Conservation (phyloP, 148 eudicot genomes). For the Hydrangea macrophylla region DNA sequence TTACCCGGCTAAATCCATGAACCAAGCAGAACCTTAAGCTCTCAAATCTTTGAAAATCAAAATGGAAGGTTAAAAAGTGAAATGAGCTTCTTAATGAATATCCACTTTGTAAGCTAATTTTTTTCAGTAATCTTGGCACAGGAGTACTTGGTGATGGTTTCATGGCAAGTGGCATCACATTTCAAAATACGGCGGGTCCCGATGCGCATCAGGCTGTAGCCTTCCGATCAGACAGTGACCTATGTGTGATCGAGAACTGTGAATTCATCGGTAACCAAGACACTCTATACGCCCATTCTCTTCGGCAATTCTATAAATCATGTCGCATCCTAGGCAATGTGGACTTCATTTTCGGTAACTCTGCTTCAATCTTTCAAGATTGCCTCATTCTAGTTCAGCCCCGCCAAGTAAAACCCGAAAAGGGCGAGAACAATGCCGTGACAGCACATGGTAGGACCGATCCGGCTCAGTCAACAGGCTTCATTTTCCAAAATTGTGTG, state of each 20-base stretch:
- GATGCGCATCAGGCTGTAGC: constrained; percentile 85
- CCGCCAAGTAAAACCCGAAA: constrained; percentile 55
- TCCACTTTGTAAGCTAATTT: neutral
- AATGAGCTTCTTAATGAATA: neutral
- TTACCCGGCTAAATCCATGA: too few relatives aligned
- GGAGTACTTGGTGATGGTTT: constrained; percentile 81
- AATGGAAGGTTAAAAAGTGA: neutral
- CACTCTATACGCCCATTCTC: constrained; percentile 79
- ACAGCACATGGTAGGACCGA: constrained; percentile 85
- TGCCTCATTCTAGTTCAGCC: constrained; percentile 70
- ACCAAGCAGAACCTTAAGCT: too few relatives aligned
- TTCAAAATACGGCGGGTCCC: constrained; percentile 84
- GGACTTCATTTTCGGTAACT: constrained; percentile 84
- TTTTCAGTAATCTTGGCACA: constrained; percentile 12
- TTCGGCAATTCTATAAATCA: constrained; percentile 73
- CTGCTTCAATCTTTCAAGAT: constrained; percentile 70
- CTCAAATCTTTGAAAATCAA: too few relatives aligned
- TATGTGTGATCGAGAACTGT: constrained; percentile 62
- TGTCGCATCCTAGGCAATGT: constrained; percentile 77
- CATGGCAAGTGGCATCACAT: constrained; percentile 76
- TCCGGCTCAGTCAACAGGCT: constrained; percentile 74
- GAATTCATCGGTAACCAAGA: constrained; percentile 91
- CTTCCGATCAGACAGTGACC: constrained; percentile 82
- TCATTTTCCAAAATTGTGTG: constrained; percentile 53
- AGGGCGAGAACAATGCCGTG: constrained; percentile 74